These are phyloP conservation scores for Eutypa lata DNA, from an alignment of 2,329 filamentous ascomycete genomes.

Conservation along the genomic window DNA sequence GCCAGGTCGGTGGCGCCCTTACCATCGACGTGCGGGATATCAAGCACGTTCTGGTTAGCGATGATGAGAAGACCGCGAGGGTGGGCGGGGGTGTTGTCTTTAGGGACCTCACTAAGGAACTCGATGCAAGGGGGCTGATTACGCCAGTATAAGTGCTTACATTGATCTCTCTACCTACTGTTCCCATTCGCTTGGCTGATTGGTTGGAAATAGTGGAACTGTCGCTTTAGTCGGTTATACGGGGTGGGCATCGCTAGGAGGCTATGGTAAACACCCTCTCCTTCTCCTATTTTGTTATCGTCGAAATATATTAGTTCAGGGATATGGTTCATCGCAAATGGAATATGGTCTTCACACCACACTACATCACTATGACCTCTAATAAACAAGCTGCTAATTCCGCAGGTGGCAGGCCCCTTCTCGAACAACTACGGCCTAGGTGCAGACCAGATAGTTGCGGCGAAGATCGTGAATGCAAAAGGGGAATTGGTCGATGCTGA, in stretches of 20 bases:
- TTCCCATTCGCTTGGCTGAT: not conserved
- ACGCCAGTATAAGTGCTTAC: constrained; percentile 20
- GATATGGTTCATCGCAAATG: too few relatives aligned
- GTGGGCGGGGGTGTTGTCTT: constrained; percentile 35
- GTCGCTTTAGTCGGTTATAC: constrained; percentile 28
- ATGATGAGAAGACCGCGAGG: constrained; percentile 24
- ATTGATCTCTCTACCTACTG: not conserved
- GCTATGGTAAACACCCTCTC: constrained; percentile 20
- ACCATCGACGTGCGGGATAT: constrained; percentile 37
- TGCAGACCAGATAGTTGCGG: constrained; percentile 34
- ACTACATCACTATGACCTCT: too few relatives aligned
- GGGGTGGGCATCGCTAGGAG: constrained; percentile 33
- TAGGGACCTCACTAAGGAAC: constrained; percentile 21
- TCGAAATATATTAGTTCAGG: too few relatives aligned
- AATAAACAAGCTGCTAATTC: constrained; percentile 1
- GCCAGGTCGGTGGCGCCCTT: constrained; percentile 27
- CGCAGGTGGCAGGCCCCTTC: constrained; percentile 13
- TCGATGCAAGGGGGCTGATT: constrained; percentile 27
- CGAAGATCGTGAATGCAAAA: constrained; percentile 34
- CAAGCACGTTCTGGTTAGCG: constrained; percentile 24
- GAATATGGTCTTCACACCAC: too few relatives aligned
- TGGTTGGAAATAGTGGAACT: constrained; percentile 11
- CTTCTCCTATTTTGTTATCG: too few relatives aligned
- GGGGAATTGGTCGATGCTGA: constrained; percentile 36
- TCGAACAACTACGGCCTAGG: constrained; percentile 31